Base-by-base conservation (phyloP, 352 stramenopile genomes). In the Phytophthora nicotianae region DNA sequence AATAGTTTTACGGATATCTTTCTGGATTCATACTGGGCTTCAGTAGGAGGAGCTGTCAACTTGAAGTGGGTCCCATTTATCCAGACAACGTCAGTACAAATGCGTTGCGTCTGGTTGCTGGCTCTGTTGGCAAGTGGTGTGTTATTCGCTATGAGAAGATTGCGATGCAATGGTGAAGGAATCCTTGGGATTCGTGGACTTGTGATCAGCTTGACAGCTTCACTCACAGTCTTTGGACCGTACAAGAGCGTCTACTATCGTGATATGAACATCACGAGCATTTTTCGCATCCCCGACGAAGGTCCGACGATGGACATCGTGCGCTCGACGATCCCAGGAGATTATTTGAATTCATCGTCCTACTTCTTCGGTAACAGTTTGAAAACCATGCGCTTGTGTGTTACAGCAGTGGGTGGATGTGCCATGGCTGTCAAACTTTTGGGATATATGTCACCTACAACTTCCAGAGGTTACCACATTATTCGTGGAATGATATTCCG, bases 31-130 rank as follows among this genome's bases (percentile, higher is more conserved):
- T 72, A 75, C 6, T 83, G 68, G 70, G 59, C 75, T 26, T 67
- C 72, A 0, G 55, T 74, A 1, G 70, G 58, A 0, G 53, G 58
- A 5, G 45, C 45, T 0, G 46, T 45, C 4, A 69, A 65, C n/a
- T 58, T 82, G 11, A 29, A 75, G 9, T n/a, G 66, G 24, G 21
- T 74, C 35, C 43, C 59, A 8, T 83, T 81, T 24, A 40, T 73
- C 14, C 43, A 58, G 6, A 64, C 73, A 20, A 62, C 68, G 2
- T 68, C 72, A 0, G 51, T 83, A 7, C 72, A 83, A 24, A 84
- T 86, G 72, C 77, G 77, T 10, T 65, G 64, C 8, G 71, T 82
- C 5, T 86, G 72, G 75, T 27, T 75, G 17, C 21, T 86, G 16
- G 72, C 72, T 50, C 48, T 83, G 11, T 41, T 79, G 6, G 58